Percentiles rank a stretch among this genome's conserved stretches.
phyloP scores from a whole-genome alignment of 306 rosid genomes.

The Quercus engelmannii region DNA sequence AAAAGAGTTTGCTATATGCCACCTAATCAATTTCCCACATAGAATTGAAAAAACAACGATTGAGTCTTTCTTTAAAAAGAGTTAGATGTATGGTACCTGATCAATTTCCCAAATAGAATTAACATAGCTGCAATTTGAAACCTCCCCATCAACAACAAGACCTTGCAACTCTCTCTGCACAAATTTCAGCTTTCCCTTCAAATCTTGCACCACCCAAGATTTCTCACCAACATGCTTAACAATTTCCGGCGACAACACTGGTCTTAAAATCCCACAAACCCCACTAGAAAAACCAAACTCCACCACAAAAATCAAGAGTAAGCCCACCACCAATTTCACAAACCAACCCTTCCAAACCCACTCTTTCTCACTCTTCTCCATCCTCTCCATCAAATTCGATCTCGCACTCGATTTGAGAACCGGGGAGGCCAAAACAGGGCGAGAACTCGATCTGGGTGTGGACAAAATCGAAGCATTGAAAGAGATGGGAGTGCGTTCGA shows the following conservation, averaged over 20 bases:
- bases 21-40: conserved; percentile 38
- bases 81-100: conserved; percentile 42
- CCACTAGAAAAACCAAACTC: conserved; percentile 30
- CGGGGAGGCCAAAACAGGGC: conserved; percentile 18
- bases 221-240: conserved; percentile 48
- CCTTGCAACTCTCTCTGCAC: conserved; percentile 55
- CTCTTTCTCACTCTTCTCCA: conserved; percentile 18
- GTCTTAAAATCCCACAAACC: conserved; percentile 35
- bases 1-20: not conserved
- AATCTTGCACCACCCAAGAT: conserved; percentile 36
- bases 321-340: conserved; percentile 24
- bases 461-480: conserved; percentile 50
- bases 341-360: conserved; percentile 21
- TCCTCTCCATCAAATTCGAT: conserved; percentile 1
- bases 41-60: no score
- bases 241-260: conserved; percentile 37
- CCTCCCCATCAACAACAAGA: conserved; percentile 37
- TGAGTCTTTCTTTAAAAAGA: no score
- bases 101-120: conserved; percentile 54
- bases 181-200: conserved; percentile 63
- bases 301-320: conserved; percentile 39
- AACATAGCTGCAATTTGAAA: conserved; percentile 61
- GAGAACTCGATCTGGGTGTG: conserved; percentile 39
- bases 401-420: conserved; percentile 31
- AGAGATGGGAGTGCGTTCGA: conserved; percentile 53